Base-by-base conservation (phyloP, 2,329 filamentous ascomycete species). In the Fusarium albidum region DNA sequence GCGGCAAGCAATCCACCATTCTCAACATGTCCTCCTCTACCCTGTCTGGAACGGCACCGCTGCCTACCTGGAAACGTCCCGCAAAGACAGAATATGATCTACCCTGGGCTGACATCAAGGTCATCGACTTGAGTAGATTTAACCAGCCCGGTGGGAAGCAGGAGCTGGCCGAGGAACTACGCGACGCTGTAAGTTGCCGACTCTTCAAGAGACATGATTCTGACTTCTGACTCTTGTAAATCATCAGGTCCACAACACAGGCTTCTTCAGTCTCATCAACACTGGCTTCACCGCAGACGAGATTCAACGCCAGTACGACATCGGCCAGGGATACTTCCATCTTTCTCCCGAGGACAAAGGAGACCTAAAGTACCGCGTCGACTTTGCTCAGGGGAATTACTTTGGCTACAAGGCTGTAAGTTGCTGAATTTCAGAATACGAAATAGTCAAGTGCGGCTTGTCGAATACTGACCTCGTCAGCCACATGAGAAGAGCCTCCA, bases 181-280 rank as follows among this genome's bases (percentile, higher is more conserved):
- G 80, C 15, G 79, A 85, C 45, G 82, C 82, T 3, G 79, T 83
- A 50, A 38, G 34, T 17, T 6, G 9, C n/a, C n/a, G n/a, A n/a
- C n/a, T n/a, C n/a, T n/a, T n/a, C n/a, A n/a, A n/a, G n/a, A n/a
- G n/a, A n/a, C n/a, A n/a, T n/a, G n/a, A n/a, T n/a, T n/a, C n/a
- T n/a, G n/a, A n/a, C n/a, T n/a, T n/a, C n/a, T n/a, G n/a, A n/a
- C n/a, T n/a, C n/a, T n/a, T n/a, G n/a, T n/a, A n/a, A n/a, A n/a
- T 32, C 12, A 5, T n/a, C 14, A 42, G 40, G 40, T 42, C 14
- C 29, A 12, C n/a, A 42, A 32, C 13, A 42, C 40, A 15, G 72
- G 84, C 0, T 84, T 87, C 72, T 88, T 87, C 71, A 86, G 87
- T 55, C 79, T 87, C 15, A 81, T 80, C 52, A 85, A 87, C 69